phyloP scores from a whole-genome alignment of 768 basidiomycete species.

The Rhodotorula taiwanensis region DNA sequence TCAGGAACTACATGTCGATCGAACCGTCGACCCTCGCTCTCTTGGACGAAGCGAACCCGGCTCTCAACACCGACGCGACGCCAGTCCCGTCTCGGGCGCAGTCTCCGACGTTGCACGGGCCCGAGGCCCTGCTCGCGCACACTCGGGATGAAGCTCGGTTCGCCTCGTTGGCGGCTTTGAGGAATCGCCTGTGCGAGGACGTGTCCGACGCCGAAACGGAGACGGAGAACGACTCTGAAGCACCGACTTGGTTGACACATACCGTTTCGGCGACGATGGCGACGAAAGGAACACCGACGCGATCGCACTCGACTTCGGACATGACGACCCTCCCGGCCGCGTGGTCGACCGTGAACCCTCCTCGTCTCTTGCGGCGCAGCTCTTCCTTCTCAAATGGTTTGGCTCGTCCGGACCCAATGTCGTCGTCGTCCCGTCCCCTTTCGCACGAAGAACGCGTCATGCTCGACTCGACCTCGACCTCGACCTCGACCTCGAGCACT shows the following conservation, averaged over 20 bases:
- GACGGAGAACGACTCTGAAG: too few relatives aligned
- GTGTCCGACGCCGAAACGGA: background rate
- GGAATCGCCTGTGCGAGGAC: background rate
- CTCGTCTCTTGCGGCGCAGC: background rate
- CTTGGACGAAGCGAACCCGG: background rate
- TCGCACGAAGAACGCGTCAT: constrained; percentile 15
- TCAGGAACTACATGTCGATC: constrained; percentile 1
- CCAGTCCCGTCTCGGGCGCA: background rate
- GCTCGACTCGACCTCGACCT: background rate
- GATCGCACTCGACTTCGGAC: background rate
- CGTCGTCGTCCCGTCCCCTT: background rate
- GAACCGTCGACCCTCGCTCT: background rate
- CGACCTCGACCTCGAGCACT: too few relatives aligned
- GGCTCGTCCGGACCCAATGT: background rate
- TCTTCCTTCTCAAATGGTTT: background rate
- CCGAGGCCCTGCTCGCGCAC: background rate
- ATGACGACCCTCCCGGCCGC: background rate
- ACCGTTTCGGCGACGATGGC: background rate
- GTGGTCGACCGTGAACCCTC: background rate
- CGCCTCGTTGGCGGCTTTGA: background rate
- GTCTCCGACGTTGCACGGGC: background rate
- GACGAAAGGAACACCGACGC: background rate
- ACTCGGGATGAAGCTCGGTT: background rate
- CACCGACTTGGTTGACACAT: too few relatives aligned
- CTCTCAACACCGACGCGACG: background rate